These are phyloP conservation scores for Chytriomyces sp. DNA, from an alignment of 192 early-diverging fungal genomes.

Conservation along the genomic window DNA sequence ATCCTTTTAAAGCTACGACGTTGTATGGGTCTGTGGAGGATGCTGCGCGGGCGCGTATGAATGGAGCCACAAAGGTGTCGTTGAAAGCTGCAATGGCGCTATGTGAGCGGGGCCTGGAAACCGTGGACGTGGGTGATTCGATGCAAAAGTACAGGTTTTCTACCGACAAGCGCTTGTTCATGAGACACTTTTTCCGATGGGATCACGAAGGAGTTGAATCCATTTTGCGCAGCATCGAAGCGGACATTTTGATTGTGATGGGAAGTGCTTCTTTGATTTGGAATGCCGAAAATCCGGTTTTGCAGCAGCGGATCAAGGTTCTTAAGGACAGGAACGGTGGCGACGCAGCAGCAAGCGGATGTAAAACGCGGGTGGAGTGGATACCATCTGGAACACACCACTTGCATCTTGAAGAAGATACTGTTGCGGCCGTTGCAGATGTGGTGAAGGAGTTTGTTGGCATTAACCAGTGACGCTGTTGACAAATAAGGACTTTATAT, in stretches of 20 bases:
- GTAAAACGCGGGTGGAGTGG: slow-evolving; percentile 25
- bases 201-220: slow-evolving; percentile 34
- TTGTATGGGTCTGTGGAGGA: slow-evolving; percentile 44
- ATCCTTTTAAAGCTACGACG: neutral
- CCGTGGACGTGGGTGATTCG: neutral
- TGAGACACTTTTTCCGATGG: slow-evolving; percentile 44
- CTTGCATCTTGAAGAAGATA: slow-evolving; percentile 49
- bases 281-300: neutral
- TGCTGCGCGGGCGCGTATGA: slow-evolving; percentile 39
- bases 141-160: slow-evolving; percentile 36
- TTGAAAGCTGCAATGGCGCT: slow-evolving; percentile 42
- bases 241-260: slow-evolving; percentile 31
- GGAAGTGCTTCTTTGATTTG: slow-evolving; percentile 34
- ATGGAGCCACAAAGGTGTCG: slow-evolving; percentile 43
- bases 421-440: neutral
- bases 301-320: slow-evolving; percentile 24
- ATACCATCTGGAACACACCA: slow-evolving; percentile 37
- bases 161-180: slow-evolving; percentile 43
- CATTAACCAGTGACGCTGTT: neutral
- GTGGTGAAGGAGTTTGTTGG: neutral
- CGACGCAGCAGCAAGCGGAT: neutral
- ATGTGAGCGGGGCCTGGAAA: slow-evolving; percentile 42
- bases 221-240: slow-evolving; percentile 27
- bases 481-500: too few relatives aligned
- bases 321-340: slow-evolving; percentile 7